Evolutionary conservation across 2,329 filamentous ascomycete genomes (phyloP).

Genomic region (Aspergillus felis): DNA sequence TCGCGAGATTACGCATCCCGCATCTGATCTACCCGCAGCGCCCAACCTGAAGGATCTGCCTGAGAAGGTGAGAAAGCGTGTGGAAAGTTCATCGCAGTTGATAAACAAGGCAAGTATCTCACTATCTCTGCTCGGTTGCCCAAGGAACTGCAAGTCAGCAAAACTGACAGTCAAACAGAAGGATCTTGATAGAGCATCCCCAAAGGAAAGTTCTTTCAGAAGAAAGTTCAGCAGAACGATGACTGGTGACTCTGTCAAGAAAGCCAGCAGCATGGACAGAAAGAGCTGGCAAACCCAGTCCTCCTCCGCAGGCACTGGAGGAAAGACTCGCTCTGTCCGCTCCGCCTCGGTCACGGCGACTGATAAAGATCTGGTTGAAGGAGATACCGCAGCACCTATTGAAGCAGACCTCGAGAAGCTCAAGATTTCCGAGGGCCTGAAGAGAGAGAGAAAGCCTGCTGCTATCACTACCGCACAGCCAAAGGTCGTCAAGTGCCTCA

Average conservation of each 20-base stretch:
- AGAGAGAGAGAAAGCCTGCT: neutral
- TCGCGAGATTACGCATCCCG: neutral
- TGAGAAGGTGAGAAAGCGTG: neutral
- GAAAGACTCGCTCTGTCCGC: neutral
- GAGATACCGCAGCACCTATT: neutral
- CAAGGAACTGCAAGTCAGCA: too few species aligned
- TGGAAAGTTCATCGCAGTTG: too few species aligned
- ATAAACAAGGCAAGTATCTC: neutral
- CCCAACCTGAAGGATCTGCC: too few species aligned
- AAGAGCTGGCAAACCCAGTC: neutral
- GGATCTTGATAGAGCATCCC: neutral
- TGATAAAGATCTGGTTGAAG: neutral
- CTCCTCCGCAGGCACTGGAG: neutral
- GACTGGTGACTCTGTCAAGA: neutral
- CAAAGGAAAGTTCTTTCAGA: neutral
- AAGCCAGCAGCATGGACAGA: neutral
- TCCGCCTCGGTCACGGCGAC: neutral
- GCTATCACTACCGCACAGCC: neutral
- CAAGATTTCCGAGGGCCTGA: neutral
- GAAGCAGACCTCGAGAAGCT: neutral
- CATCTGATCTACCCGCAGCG: neutral
- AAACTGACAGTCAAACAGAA: neutral
- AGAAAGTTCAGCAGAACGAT: neutral
- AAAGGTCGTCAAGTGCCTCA: neutral
- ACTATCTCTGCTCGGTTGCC: too few species aligned